Conservation (phyloP, 768 basidiomycete genomes). For the Kwoniella bestiolae region DNA sequence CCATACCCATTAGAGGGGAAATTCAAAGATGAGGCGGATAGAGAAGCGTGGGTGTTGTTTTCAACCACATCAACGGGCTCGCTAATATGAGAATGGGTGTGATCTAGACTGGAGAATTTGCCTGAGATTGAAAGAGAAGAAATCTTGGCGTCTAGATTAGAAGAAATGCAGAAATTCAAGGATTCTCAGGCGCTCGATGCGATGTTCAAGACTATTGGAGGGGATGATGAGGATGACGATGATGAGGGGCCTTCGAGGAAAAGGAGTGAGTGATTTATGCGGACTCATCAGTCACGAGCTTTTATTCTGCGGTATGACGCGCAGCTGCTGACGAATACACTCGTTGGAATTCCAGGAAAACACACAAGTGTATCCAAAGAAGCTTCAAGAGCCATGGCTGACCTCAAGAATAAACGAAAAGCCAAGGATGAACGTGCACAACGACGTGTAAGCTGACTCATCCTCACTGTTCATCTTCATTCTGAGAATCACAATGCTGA, state of each 20-base stretch:
- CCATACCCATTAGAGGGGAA: slow-evolving; percentile 91
- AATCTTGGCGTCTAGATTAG: slow-evolving; percentile 76
- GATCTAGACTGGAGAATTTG: slow-evolving; percentile 71
- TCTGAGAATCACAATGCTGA: too few relatives aligned
- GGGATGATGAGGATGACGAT: slow-evolving; percentile 49
- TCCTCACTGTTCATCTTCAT: slow-evolving; percentile 23
- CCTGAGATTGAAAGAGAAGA: slow-evolving; percentile 88
- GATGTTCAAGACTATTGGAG: slow-evolving; percentile 60
- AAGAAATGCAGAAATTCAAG: slow-evolving; percentile 75
- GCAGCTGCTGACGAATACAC: neutral
- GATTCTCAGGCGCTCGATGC: slow-evolving; percentile 74
- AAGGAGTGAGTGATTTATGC: slow-evolving; percentile 83
- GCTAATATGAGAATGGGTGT: neutral
- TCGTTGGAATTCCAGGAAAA: slow-evolving; percentile 63
- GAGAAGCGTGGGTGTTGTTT: slow-evolving; percentile 67
- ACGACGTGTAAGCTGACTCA: slow-evolving; percentile 72
- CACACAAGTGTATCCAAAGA: slow-evolving; percentile 62
- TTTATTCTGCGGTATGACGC: neutral
- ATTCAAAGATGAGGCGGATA: slow-evolving; percentile 82
- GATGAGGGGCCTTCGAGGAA: slow-evolving; percentile 64
- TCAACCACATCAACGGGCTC: neutral
- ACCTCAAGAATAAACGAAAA: slow-evolving; percentile 81
- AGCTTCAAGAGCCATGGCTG: slow-evolving; percentile 58
- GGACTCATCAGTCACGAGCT: too few relatives aligned
- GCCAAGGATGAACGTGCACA: slow-evolving; percentile 81